Conservation (phyloP, 2,329 filamentous ascomycete species). For the Ophiostoma sp. region DNA sequence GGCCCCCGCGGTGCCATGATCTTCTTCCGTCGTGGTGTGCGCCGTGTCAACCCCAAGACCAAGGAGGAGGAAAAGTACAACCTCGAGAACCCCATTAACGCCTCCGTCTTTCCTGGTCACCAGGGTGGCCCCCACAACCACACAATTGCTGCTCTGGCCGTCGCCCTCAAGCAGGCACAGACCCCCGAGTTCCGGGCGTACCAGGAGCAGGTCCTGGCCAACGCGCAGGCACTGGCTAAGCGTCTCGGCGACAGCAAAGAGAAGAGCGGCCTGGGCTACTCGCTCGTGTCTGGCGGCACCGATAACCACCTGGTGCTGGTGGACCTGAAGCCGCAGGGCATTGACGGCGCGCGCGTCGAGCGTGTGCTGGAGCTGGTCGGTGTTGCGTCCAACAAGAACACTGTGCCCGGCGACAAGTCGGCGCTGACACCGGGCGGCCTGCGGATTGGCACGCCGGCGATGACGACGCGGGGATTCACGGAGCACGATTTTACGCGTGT, state of each 20-base stretch:
- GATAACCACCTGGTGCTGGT: constrained; percentile 95
- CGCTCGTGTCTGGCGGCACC: constrained; percentile 86
- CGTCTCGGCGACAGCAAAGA: constrained; percentile 62
- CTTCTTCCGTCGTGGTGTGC: constrained; percentile 92
- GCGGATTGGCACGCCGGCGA: constrained; percentile 90
- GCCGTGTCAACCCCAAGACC: constrained; percentile 75
- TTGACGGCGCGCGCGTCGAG: constrained; percentile 88
- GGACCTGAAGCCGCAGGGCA: constrained; percentile 79
- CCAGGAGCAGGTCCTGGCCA: constrained; percentile 82
- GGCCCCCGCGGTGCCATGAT: constrained; percentile 96
- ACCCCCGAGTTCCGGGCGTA: constrained; percentile 86
- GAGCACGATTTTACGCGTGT: constrained; percentile 84
- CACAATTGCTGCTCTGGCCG: constrained; percentile 91
- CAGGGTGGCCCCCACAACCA: constrained; percentile 98
- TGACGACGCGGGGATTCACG: constrained; percentile 93
- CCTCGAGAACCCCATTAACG: constrained; percentile 89
- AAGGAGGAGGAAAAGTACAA: constrained; percentile 83
- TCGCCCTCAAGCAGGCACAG: constrained; percentile 90
- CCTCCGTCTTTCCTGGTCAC: constrained; percentile 94
- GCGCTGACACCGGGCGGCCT: constrained; percentile 90
- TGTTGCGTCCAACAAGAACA: constrained; percentile 99
- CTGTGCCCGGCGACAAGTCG: constrained; percentile 89
- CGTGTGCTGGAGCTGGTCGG: constrained; percentile 86
- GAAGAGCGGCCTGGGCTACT: constrained; percentile 75
- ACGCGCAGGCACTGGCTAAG: constrained; percentile 79